Percentiles rank a stretch among this genome's conserved stretches.
Conservation (phyloP, 495 filamentous ascomycete genomes). For the Talaromyces borbonicus region DNA sequence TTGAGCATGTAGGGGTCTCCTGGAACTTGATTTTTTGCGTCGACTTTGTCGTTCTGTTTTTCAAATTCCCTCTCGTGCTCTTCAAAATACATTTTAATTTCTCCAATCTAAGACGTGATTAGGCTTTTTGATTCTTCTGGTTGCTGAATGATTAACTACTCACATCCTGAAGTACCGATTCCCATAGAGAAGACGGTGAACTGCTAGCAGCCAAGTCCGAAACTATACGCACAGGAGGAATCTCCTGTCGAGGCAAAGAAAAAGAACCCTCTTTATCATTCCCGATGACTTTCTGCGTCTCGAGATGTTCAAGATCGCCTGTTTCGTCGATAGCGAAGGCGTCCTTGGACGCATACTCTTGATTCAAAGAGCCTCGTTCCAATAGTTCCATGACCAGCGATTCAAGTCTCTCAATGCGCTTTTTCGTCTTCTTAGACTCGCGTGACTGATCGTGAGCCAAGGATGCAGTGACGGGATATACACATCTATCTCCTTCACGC, state of each 20-base stretch:
- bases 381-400: constrained; percentile 37
- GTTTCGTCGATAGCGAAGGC: constrained; percentile 1
- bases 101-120: constrained; percentile 25
- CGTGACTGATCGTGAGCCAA: constrained; percentile 8
- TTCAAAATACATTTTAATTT: constrained; percentile 21
- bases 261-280: constrained; percentile 42
- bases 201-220: constrained; percentile 13
- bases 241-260: constrained; percentile 2
- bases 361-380: constrained; percentile 20
- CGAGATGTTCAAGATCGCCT: neutral
- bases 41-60: constrained; percentile 11
- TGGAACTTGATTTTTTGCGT: constrained; percentile 8
- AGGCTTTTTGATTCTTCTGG: neutral
- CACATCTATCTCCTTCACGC: constrained; percentile 30
- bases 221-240: neutral
- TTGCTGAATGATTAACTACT: neutral
- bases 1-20: constrained; percentile 18
- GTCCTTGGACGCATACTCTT: constrained; percentile 1
- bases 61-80: constrained; percentile 17
- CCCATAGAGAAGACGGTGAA: constrained; percentile 33
- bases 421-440: constrained; percentile 24
- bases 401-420: constrained; percentile 35
- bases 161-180: constrained; percentile 6
- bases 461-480: constrained; percentile 27
- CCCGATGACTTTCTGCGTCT: too few relatives aligned